phyloP scores from a whole-genome alignment of 2,329 filamentous ascomycete species.

The Arachnomyces sp. region DNA sequence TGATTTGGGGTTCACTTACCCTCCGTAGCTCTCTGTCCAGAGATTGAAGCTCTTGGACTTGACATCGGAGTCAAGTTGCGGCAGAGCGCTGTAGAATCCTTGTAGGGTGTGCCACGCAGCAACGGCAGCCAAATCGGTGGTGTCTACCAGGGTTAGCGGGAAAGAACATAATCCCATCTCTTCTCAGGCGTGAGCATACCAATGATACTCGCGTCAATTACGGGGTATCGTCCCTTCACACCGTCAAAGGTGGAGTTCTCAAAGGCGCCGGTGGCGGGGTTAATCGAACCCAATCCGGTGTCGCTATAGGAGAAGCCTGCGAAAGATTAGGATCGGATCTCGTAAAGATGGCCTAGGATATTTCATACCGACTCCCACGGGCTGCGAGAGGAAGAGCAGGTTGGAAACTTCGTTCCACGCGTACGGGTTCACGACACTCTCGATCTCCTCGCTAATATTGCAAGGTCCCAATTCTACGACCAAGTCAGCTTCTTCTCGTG shows the following conservation, averaged over 20 bases:
- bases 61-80: slow-evolving; percentile 40
- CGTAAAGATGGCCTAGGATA: neutral
- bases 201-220: slow-evolving; percentile 43
- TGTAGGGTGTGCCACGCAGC: slow-evolving; percentile 50
- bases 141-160: slow-evolving; percentile 27
- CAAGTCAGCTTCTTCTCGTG: neutral
- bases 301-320: slow-evolving; percentile 29
- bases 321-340: neutral
- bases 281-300: slow-evolving; percentile 33
- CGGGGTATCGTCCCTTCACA: slow-evolving; percentile 42
- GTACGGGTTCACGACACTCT: slow-evolving; percentile 48
- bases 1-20: slow-evolving; percentile 23
- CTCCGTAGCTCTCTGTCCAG: slow-evolving; percentile 49
- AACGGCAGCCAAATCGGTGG: slow-evolving; percentile 49
- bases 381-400: slow-evolving; percentile 56
- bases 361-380: slow-evolving; percentile 46
- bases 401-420: slow-evolving; percentile 54
- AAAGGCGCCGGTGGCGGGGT: slow-evolving; percentile 37
- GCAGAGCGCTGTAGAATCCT: slow-evolving; percentile 44
- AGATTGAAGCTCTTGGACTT: slow-evolving; percentile 49
- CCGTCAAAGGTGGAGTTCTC: slow-evolving; percentile 37
- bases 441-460: slow-evolving; percentile 35
- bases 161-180: neutral
- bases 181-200: slow-evolving; percentile 15
- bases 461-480: slow-evolving; percentile 33